phyloP scores from a whole-genome alignment of 1,284 basidiomycete species.

The Thecaphora thlaspeos region DNA sequence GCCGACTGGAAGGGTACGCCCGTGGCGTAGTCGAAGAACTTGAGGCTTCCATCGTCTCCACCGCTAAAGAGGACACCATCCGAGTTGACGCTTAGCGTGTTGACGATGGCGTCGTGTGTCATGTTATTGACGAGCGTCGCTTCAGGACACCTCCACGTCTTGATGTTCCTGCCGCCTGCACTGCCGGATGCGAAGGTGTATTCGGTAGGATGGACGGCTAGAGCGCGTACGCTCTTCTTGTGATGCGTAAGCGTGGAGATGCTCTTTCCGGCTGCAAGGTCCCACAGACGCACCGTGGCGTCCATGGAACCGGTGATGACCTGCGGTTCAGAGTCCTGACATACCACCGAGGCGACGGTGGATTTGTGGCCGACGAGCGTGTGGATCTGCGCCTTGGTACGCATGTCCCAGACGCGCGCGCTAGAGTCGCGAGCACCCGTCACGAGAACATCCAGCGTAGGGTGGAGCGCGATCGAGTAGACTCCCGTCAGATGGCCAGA shows the following conservation, averaged over 20 bases:
- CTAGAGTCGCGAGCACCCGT: slow-evolving; percentile 92
- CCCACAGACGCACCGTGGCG: slow-evolving; percentile 93
- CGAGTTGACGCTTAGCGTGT: slow-evolving; percentile 86
- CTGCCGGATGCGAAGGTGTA: slow-evolving; percentile 84
- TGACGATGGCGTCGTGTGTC: slow-evolving; percentile 96
- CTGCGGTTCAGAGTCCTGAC: slow-evolving; percentile 93
- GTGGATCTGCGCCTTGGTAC: slow-evolving; percentile 92
- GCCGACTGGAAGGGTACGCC: slow-evolving; percentile 92
- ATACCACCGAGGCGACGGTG: slow-evolving; percentile 89
- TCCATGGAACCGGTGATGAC: slow-evolving; percentile 99
- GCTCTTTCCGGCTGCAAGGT: slow-evolving; percentile 95
- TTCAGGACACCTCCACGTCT: slow-evolving; percentile 98
- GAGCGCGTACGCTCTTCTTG: slow-evolving; percentile 89
- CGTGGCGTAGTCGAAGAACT: slow-evolving; percentile 73
- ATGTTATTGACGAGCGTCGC: slow-evolving; percentile 92
- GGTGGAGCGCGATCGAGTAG: slow-evolving; percentile 75
- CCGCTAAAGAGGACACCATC: slow-evolving; percentile 97
- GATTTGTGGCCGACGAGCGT: slow-evolving; percentile 88
- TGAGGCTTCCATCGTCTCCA: slow-evolving; percentile 48
- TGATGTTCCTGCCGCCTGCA: slow-evolving; percentile 96
- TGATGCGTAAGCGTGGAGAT: slow-evolving; percentile 95
- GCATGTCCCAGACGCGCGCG: slow-evolving; percentile 98
- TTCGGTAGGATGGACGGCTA: slow-evolving; percentile 92
- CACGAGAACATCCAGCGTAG: slow-evolving; percentile 90
- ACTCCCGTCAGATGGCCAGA: slow-evolving; percentile 96